phyloP scores from a whole-genome alignment of 2,329 filamentous ascomycete species.

The Xylaria sp. region DNA sequence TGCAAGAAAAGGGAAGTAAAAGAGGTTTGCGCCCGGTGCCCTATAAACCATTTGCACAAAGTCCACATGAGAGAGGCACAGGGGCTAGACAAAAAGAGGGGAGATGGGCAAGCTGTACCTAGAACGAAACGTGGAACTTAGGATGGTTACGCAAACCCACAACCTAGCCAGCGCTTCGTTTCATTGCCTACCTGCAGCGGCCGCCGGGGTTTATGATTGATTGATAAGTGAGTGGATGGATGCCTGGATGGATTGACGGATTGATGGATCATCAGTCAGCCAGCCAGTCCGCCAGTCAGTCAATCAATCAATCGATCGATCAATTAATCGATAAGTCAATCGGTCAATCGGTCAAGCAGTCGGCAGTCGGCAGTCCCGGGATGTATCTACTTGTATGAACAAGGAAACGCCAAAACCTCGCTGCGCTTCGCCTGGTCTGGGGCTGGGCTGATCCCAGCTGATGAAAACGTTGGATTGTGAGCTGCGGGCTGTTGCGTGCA shows the following conservation, averaged over 20 bases:
- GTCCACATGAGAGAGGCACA: conserved; percentile 11
- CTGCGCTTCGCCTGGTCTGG: conserved; percentile 35
- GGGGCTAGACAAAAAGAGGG: conserved; percentile 9
- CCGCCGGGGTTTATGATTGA: conserved; percentile 27
- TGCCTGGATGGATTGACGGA: background rate
- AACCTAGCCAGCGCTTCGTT: conserved; percentile 19
- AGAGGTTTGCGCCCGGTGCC: background rate
- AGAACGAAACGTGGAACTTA: conserved; percentile 26
- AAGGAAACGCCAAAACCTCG: conserved; percentile 38
- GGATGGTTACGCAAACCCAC: conserved; percentile 39
- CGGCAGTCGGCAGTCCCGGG: background rate
- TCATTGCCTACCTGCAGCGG: conserved; percentile 24
- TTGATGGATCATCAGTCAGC: background rate
- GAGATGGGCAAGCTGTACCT: conserved; percentile 24
- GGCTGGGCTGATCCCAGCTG: conserved; percentile 37
- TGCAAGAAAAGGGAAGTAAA: conserved; percentile 9
- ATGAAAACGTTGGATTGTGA: conserved; percentile 29
- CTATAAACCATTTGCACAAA: conserved; percentile 17
- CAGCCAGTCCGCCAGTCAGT: background rate
- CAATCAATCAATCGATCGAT: conserved; percentile 11
- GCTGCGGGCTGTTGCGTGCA: conserved; percentile 29
- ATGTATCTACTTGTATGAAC: conserved; percentile 19
- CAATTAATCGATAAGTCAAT: conserved; percentile 15
- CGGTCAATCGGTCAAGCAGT: background rate
- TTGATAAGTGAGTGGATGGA: conserved; percentile 16